phyloP scores from a whole-genome alignment of 768 basidiomycete genomes.

The Dacryopinax primogenitus region DNA sequence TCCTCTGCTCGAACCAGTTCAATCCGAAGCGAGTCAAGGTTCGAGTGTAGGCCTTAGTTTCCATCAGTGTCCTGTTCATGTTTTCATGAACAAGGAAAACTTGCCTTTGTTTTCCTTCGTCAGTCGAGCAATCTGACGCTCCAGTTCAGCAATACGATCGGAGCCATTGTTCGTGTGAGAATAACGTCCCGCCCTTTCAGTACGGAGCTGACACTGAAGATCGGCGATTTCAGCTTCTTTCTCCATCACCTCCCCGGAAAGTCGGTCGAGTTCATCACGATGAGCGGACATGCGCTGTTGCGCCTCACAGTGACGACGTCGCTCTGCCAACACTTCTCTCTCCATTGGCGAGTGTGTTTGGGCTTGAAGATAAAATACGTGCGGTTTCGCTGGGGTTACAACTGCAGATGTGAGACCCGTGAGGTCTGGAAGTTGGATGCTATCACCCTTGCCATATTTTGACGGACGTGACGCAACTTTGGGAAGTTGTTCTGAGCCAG shows the following conservation, averaged over 20 bases:
- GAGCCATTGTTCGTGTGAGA: not conserved
- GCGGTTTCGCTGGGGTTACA: constrained; percentile 49
- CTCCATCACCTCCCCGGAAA: not conserved
- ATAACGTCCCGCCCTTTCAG: not conserved
- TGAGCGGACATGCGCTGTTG: not conserved
- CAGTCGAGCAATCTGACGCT: not conserved
- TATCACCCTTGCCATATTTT: constrained; percentile 13
- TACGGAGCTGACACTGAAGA: not conserved
- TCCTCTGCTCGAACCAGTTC: not conserved
- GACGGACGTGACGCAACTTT: not conserved
- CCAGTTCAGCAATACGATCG: not conserved
- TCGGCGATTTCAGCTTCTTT: not conserved
- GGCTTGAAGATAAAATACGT: not conserved
- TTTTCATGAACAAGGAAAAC: too few relatives aligned
- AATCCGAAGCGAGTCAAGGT: not conserved
- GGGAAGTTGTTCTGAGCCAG: not conserved
- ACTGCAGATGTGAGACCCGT: constrained; percentile 73
- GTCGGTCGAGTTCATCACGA: not conserved
- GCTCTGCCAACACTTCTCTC: not conserved
- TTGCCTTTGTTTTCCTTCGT: constrained; percentile 1
- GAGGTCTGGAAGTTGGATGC: constrained; percentile 61
- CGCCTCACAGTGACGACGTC: not conserved
- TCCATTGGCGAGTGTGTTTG: not conserved
- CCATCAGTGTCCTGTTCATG: too few relatives aligned
- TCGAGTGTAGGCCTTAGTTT: not conserved